Base-by-base conservation (phyloP, 192 early-diverging fungal genomes). In the Coemansia javaensis region DNA sequence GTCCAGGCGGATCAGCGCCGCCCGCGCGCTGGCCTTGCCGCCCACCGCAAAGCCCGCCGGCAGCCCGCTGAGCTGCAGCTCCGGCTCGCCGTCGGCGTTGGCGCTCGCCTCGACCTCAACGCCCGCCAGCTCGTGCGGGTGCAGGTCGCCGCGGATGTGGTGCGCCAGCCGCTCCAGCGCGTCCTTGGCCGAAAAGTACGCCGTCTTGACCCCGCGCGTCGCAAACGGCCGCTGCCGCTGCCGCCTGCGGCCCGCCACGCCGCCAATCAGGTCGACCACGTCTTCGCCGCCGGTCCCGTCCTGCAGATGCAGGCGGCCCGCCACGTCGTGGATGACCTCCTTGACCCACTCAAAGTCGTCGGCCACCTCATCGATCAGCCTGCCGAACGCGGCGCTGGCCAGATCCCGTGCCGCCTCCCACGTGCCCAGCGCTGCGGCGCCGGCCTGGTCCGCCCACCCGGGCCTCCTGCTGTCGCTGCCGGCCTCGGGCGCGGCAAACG, bases 141-240 rank as follows among this genome's bases (percentile, higher is more conserved):
- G 66, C 38, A 83, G 51, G 21, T 80, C 77, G 37, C 75, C 35
- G 33, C 79, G 76, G 36, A 91, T 73, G 53, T 75, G 77, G 33
- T 68, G 35, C 2, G 85, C 77, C 32, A 89, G 73, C 7, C 82
- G 77, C 31, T 75, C 44, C 9, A 88, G 43, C 16, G 87, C 87
- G 34, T 89, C 82, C 44, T 79, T 73, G 47, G 79, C 84, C 9
- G 77, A 71, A 28, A 84, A 52, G 15, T 45, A 59, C 28, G 59
- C 43, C 38, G 47, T 18, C 38, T 65, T 31, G 38, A 63, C 43
- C 16, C 31, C 30, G 38, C 56, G 56, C 16, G 22, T 32, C 11
- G 21, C 40, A 27, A 58, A 49, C 36, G 28, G 25, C 16, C 28
- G 47, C 47, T 57, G 53, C 23, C 35, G 50, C 23, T 32, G 39